Evolutionary conservation across 768 basidiomycete species (phyloP).

Genomic region (Agrocybe chaxingu): DNA sequence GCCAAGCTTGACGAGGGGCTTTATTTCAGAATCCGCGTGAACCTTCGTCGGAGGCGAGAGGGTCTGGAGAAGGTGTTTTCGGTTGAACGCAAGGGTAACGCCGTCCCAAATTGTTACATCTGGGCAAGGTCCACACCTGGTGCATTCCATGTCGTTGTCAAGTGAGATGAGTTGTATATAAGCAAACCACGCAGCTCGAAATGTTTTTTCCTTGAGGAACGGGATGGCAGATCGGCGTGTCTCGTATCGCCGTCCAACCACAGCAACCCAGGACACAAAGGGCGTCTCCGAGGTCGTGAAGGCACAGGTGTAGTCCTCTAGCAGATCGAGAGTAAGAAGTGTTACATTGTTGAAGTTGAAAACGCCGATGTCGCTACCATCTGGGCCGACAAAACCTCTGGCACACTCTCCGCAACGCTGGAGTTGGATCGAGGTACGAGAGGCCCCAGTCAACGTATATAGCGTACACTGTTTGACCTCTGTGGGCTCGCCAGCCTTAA

Average conservation of each 20-base stretch:
- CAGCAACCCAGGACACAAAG: slow-evolving; percentile 25
- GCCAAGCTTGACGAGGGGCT: not conserved
- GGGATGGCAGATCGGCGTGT: not conserved
- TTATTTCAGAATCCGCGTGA: not conserved
- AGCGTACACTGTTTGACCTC: slow-evolving; percentile 6
- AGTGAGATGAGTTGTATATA: slow-evolving; percentile 23
- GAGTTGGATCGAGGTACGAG: too few species aligned
- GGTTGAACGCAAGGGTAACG: slow-evolving; percentile 26
- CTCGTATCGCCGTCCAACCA: slow-evolving; percentile 19
- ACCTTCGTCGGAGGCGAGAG: slow-evolving; percentile 20
- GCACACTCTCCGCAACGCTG: too few species aligned
- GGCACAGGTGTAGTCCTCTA: slow-evolving; percentile 29
- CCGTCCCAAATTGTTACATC: slow-evolving; percentile 31
- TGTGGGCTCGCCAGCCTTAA: not conserved
- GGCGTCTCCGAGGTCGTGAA: slow-evolving; percentile 33
- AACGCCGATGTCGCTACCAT: slow-evolving; percentile 21
- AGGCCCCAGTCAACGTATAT: slow-evolving; percentile 8
- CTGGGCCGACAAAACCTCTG: slow-evolving; percentile 19
- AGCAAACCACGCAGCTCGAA: slow-evolving; percentile 27
- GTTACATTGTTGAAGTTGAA: slow-evolving; percentile 32
- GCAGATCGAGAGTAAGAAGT: slow-evolving; percentile 27
- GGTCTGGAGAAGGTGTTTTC: slow-evolving; percentile 17
- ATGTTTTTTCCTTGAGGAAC: slow-evolving; percentile 26
- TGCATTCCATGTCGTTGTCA: slow-evolving; percentile 22
- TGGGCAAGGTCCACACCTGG: slow-evolving; percentile 22